Base-by-base conservation (phyloP, 2,329 filamentous ascomycete genomes). In the Claviceps quebecensis region DNA sequence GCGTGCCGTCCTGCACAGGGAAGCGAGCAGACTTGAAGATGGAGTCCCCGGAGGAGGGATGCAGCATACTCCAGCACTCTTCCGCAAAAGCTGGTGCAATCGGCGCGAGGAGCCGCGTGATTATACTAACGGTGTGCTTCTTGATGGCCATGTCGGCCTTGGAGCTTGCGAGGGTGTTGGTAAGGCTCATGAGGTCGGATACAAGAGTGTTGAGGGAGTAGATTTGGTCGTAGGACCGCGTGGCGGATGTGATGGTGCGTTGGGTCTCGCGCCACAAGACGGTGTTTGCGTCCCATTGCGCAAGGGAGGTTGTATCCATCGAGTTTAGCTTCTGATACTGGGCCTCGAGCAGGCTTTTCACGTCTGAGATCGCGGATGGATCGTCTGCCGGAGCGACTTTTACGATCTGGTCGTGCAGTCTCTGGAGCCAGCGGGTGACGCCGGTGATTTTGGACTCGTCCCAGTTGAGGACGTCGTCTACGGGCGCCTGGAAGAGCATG, bases 401-500 rank as follows among this genome's bases (percentile, higher is more conserved):
- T 6, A 26, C 53, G 5, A 83, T 74, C 36, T 84, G 68, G 45
- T 81, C 78, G 64, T 82, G 70, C 16, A 94, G 63, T 19, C 85
- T 77, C 3, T 74, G 72, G 16, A 95, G 74, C 89, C 89, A 95
- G 49, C 89, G 78, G 48, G 86, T 84, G 17, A 94, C 78, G 2
- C 89, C 89, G 0, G 81, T 72, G 48, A 95, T 91, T 64, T 89
- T 91, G 41, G 76, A 71, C 61, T 87, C 86, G 50, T 95, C 87
- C 88, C 89, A 95, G 64, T 93, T 86, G 1, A 95, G 75, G 1
- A 93, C 78, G 52, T 95, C 88, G 43, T 75, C 81, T 14, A 94
- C 85, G 0, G 89, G 87, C 1, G 89, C 89, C 59, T 90, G 86
- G 70, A 95, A 95, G 6, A 95, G 75, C 63, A 95, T 86, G 63